Evolutionary conservation across 2,329 filamentous ascomycete species (phyloP), one percentile per base, ranked within the genome.

Genomic region (Esteya vermicola): DNA sequence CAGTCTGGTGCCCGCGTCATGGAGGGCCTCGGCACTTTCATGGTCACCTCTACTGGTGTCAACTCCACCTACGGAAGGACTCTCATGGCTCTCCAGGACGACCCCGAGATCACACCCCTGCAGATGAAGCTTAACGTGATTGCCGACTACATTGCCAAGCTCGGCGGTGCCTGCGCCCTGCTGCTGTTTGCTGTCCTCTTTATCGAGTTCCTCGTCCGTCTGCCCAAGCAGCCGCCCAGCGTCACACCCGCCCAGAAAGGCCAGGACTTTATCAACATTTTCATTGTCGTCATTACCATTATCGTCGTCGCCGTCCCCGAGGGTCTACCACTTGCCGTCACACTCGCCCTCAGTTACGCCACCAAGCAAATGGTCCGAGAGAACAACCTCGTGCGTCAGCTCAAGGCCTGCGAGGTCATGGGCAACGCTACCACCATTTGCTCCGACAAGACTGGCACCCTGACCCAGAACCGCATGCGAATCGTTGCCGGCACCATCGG

Each of bases 121-220:
- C 81, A 86, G 57, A 76, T 75, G 44, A 86, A 85, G 60, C 67
- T 86, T 39, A 83, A 81, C 52, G 66, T 73, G 44, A 75, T 86
- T 47, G 81, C 81, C 43, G 78, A 82, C 47, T 84, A 81, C 61
- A 85, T 85, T 54, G 81, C 81, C 43, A 83, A 82, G 57, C 63
- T 85, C 27, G 81, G 81, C 58, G 85, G 84, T 55, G 76, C 69
- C 38, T 84, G 85, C 36, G 85, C 81, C 47, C 64, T 91, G 13
- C 62, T 85, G 9, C 67, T 94, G 35, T 94, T 95, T 60, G 68
- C 89, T 35, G 81, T 93, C 34, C 68, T 94, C 13, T 75, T 94
- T 52, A 88, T 94, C 61, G 74, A 85, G 51, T 95, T 93, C 54
- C 65, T 91, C 9, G 84, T 78, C 36, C 62, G 74, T 12, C 69